Evolutionary conservation across 2,329 filamentous ascomycete species (phyloP).

Genomic region (Phaeosphaeriaceae sp.): DNA sequence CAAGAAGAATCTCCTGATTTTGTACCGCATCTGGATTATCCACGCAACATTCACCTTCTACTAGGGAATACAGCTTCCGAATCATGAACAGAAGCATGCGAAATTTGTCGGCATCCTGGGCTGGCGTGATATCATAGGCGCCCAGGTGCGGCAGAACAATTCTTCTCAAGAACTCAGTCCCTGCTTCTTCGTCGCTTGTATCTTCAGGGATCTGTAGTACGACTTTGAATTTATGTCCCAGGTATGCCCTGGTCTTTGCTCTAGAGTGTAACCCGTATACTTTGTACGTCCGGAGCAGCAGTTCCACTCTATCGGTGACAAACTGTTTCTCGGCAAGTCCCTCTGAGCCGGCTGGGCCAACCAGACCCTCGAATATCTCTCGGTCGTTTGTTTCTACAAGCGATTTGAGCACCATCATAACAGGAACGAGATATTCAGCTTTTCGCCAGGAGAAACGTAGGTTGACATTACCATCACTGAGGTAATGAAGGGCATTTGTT

Average conservation of each 20-base stretch:
- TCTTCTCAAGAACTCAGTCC: constrained; percentile 87
- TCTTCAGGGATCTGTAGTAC: constrained; percentile 84
- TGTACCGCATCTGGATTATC: constrained; percentile 98
- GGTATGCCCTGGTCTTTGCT: constrained; percentile 80
- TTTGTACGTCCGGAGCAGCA: constrained; percentile 92
- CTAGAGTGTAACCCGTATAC: constrained; percentile 83
- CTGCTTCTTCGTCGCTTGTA: constrained; percentile 85
- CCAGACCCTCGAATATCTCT: constrained; percentile 92
- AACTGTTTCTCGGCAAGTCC: constrained; percentile 84
- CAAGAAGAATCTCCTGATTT: constrained; percentile 92
- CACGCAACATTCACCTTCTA: constrained; percentile 87
- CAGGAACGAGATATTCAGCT: constrained; percentile 93
- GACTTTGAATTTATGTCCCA: constrained; percentile 89
- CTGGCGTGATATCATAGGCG: constrained; percentile 80
- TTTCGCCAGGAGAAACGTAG: constrained; percentile 99
- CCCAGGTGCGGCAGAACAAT: constrained; percentile 93
- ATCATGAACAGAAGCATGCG: constrained; percentile 95
- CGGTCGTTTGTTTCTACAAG: constrained; percentile 94
- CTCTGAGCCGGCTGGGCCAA: constrained; percentile 77
- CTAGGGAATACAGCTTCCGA: constrained; percentile 90
- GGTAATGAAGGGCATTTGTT: constrained; percentile 95
- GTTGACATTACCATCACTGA: constrained; percentile 93
- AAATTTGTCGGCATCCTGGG: constrained; percentile 91
- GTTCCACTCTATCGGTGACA: constrained; percentile 90
- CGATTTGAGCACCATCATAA: constrained; percentile 96